phyloP scores from a whole-genome alignment of 805 yeast genomes.

The Cyberlindnera suaveolens region DNA sequence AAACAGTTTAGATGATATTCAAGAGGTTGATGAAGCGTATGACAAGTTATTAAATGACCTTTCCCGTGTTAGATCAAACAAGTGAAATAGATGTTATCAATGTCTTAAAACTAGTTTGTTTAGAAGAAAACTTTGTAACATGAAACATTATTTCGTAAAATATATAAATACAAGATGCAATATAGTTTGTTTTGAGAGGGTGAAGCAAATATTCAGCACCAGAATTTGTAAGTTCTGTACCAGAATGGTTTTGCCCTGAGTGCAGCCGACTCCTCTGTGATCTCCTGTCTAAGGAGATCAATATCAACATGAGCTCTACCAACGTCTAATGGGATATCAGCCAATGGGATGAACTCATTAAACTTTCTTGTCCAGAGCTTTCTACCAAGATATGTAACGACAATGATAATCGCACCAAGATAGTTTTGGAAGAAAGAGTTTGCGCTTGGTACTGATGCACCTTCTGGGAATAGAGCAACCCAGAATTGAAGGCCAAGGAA shows the following conservation, averaged over 20 bases:
- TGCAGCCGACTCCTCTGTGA: constrained; percentile 49
- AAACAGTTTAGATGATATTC: constrained; percentile 11
- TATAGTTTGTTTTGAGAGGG: neutral
- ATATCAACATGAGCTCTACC: constrained; percentile 59
- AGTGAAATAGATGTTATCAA: constrained; percentile 7
- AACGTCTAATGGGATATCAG: constrained; percentile 52
- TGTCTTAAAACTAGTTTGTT: neutral
- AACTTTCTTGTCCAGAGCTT: constrained; percentile 38
- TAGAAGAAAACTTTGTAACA: neutral
- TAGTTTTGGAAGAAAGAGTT: constrained; percentile 34
- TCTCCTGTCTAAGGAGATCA: constrained; percentile 49
- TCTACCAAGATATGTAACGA: constrained; percentile 34
- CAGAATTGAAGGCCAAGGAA: constrained; percentile 41
- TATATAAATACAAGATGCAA: neutral
- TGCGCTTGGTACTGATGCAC: constrained; percentile 27
- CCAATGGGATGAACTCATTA: constrained; percentile 35
- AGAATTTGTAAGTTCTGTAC: constrained; percentile 47
- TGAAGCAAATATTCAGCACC: constrained; percentile 40
- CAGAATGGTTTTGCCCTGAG: constrained; percentile 39
- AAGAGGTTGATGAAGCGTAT: constrained; percentile 63
- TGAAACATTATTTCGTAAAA: neutral
- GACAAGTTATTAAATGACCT: constrained; percentile 67
- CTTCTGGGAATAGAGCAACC: constrained; percentile 42
- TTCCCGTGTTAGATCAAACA: constrained; percentile 55
- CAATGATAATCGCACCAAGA: constrained; percentile 36